Evolutionary conservation across 345 rosid species (phyloP).

Genomic region (Cardamine resedifolia): DNA sequence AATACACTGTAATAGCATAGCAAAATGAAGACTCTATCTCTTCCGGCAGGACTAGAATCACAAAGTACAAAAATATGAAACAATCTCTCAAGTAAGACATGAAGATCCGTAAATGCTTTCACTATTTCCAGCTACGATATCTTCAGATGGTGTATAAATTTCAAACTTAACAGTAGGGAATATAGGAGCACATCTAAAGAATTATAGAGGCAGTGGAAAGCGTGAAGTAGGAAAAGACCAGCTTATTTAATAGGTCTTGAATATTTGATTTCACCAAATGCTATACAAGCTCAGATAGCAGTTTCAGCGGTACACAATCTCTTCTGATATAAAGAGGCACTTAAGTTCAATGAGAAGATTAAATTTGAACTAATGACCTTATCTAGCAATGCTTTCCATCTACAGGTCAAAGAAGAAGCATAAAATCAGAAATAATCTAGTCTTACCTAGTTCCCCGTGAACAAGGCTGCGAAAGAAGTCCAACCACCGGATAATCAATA

Average conservation of each 20-base stretch:
- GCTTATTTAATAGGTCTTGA: neutral
- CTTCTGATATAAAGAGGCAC: neutral
- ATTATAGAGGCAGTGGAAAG: neutral
- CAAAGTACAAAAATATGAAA: neutral
- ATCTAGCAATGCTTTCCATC: constrained; percentile 6
- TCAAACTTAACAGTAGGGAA: constrained; percentile 1
- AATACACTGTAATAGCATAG: constrained; percentile 11
- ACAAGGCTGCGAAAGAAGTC: constrained; percentile 76
- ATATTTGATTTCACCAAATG: neutral
- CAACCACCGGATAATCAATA: constrained; percentile 61
- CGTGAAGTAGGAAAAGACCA: neutral
- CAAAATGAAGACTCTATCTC: constrained; percentile 1
- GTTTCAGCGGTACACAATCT: neutral
- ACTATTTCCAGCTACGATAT: neutral
- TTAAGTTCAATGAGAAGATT: neutral
- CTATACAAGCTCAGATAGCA: constrained; percentile 20
- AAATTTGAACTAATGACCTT: neutral
- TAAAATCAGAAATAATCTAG: neutral
- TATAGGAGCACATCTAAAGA: neutral
- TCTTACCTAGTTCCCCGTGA: constrained; percentile 71
- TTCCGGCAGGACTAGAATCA: neutral
- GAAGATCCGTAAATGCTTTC: constrained; percentile 1
- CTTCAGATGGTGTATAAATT: constrained; percentile 13
- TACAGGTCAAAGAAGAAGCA: constrained; percentile 12
- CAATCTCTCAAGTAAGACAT: constrained; percentile 13